Base-by-base conservation (phyloP, 2,329 filamentous ascomycete species). In the Colletotrichum karsti region DNA sequence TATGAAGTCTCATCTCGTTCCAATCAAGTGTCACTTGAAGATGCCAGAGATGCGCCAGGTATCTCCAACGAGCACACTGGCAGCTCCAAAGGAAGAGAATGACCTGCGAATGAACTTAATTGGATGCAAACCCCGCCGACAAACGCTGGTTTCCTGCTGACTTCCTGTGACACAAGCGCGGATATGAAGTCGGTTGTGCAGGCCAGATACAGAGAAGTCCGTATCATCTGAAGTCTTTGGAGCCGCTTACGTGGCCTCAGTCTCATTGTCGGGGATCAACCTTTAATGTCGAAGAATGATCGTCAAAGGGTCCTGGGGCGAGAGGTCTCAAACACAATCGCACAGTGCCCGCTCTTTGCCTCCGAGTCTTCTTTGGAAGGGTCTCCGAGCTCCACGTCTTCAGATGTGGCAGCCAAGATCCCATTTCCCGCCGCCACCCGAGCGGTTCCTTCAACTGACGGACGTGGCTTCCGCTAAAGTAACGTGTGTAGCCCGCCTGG, bases 301-400 rank as follows among this genome's bases (percentile, higher is more conserved):
- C 22, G 55, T 46, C 56, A 54, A 65, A 65, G 46, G 35, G 46
- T 65, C 28, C 26, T 51, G 54, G 20, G 44, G 54, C 54, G 22
- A 59, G 20, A 8, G 15, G 22, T 20, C 7, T 22, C 30, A 18
- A 26, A 44, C 9, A 24, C 8, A 9, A 24, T 37, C 15, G 18
- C 15, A 60, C 55, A 60, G 37, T 46, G 28, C 20, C 46, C 28
- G 37, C 46, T 13, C 18, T 4, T 22, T 60, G 53, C 53, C 44
- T 15, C 12, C 26, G 13, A 6, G 9, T 22, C 7, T 7, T 26
- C 33, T 33, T 58, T 9, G 12, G 33, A 24, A 13, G 28, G 18
- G n/a, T 51, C 42, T 41, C 18, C 30, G 20, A 15, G 42, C 48
- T 48, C 13, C 12, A 15, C 39, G 39, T 10, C 10, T 37, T 22